Conservation (phyloP, 1,139 yeast species). For the Saccharomyces hybrid region DNA sequence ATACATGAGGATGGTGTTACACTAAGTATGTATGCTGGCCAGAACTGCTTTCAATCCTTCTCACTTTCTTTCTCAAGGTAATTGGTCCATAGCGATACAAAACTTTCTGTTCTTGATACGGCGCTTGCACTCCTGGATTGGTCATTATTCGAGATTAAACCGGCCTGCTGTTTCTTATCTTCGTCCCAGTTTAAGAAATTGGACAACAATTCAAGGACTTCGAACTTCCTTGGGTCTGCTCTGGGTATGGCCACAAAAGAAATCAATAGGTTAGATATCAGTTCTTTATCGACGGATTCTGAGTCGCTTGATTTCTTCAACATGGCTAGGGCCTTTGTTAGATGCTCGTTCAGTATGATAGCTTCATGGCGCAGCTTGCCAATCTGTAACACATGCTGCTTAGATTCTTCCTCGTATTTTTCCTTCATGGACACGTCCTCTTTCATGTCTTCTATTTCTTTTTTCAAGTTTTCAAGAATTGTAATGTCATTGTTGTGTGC, state of each 20-base stretch:
- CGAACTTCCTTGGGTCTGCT: constrained; percentile 90
- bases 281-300: constrained; percentile 77
- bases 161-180: constrained; percentile 73
- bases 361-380: constrained; percentile 95
- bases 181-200: constrained; percentile 87
- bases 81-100: constrained; percentile 85
- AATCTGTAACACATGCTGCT: constrained; percentile 68
- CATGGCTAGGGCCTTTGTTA: constrained; percentile 80
- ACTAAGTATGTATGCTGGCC: neutral
- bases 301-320: constrained; percentile 68
- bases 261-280: constrained; percentile 75
- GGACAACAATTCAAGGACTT: constrained; percentile 76
- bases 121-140: constrained; percentile 15
- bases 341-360: constrained; percentile 86
- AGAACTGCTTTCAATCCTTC: constrained; percentile 12
- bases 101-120: constrained; percentile 49
- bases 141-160: constrained; percentile 45
- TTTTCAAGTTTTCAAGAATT: constrained; percentile 10
- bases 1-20: neutral
- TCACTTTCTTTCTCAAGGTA: constrained; percentile 71
- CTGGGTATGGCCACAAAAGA: constrained; percentile 84
- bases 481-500: constrained; percentile 9
- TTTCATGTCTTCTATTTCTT: constrained; percentile 18
- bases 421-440: constrained; percentile 19
- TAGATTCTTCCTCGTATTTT: constrained; percentile 45